Conservation (phyloP, 352 stramenopile species). For the Pythium dissotocum region DNA sequence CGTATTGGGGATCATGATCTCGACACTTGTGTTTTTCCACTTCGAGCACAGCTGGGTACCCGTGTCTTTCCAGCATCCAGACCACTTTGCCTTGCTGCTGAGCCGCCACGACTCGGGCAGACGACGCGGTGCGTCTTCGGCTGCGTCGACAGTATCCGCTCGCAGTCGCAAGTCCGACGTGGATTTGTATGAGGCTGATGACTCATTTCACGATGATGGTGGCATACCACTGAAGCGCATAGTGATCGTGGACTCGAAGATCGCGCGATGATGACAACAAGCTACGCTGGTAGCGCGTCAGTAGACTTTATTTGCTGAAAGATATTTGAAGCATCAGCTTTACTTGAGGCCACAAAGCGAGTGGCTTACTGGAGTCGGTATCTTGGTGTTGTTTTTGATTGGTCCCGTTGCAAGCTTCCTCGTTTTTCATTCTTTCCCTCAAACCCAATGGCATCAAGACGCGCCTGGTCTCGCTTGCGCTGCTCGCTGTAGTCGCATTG, state of each 20-base stretch:
- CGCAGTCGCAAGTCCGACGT: constrained; percentile 15
- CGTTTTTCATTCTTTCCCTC: neutral
- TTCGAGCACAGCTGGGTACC: constrained; percentile 40
- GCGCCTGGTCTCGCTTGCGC: neutral
- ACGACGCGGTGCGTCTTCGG: neutral
- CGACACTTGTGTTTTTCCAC: constrained; percentile 44
- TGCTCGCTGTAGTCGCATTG: neutral
- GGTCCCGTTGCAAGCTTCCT: too few relatives aligned
- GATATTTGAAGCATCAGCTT: too few relatives aligned
- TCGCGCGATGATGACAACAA: neutral
- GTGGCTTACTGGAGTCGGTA: too few relatives aligned
- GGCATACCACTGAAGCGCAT: constrained; percentile 11
- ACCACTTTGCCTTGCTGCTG: constrained; percentile 1
- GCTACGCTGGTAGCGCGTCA: neutral
- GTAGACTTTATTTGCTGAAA: neutral
- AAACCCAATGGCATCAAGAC: neutral
- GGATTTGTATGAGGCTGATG: constrained; percentile 7
- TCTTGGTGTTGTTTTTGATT: too few relatives aligned
- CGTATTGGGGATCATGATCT: constrained; percentile 39
- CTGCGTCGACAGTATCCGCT: neutral
- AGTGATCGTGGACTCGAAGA: constrained; percentile 11
- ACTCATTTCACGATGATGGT: neutral
- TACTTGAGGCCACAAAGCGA: too few relatives aligned
- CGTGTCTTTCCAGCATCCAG: neutral
- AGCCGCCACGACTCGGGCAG: neutral